Conservation (phyloP, 108 stramenopile genomes). For the Licmophora abbreviata region DNA sequence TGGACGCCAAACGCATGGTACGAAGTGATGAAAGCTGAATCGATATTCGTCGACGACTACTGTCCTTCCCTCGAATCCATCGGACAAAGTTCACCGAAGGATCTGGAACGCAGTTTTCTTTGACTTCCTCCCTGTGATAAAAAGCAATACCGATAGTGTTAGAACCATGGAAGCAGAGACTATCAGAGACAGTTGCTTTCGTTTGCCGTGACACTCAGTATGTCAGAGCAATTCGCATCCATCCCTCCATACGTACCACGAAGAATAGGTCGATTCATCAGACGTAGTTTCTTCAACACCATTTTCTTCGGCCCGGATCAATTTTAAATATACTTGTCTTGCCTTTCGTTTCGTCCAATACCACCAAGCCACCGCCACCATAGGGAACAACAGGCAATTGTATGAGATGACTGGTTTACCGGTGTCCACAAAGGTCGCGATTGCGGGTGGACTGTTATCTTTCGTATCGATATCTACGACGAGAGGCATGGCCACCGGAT, state of each 20-base stretch:
- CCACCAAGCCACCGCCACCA: conserved; percentile 23
- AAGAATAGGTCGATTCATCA: neutral
- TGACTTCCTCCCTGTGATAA: neutral
- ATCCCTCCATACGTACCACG: neutral
- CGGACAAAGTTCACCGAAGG: conserved; percentile 5
- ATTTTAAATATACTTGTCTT: neutral
- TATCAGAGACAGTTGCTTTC: too few relatives aligned
- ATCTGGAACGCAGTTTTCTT: neutral
- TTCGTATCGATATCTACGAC: too few relatives aligned
- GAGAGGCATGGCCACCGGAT: too few relatives aligned
- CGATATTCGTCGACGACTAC: neutral
- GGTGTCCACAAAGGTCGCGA: too few relatives aligned
- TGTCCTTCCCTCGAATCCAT: neutral
- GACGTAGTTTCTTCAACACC: neutral
- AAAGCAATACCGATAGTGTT: neutral
- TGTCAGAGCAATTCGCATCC: neutral
- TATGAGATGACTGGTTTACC: conserved; percentile 9
- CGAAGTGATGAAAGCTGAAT: neutral
- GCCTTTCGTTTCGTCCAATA: conserved; percentile 22
- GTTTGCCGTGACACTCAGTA: neutral
- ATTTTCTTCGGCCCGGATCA: neutral
- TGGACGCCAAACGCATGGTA: neutral
- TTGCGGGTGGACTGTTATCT: too few relatives aligned
- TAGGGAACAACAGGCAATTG: conserved; percentile 23
- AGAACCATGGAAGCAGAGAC: neutral